Evolutionary conservation across 1,284 basidiomycete species (phyloP), one percentile per base, ranked within the genome.

Genomic region (Melanopsichium pennsylvanicum): DNA sequence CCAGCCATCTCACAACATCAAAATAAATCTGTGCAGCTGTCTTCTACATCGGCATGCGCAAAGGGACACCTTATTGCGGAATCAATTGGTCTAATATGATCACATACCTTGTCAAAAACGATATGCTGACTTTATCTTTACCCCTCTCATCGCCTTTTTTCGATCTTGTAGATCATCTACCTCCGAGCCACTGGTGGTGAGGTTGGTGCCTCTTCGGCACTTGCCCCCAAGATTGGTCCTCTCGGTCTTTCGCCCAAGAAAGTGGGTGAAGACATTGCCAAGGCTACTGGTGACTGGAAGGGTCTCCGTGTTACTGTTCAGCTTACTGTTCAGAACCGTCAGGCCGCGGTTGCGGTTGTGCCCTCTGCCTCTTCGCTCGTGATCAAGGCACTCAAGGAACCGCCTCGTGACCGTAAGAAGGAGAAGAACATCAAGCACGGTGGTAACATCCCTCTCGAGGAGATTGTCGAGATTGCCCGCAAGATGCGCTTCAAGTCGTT

Each of bases 191-290:
- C 92, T 69, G 96, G 96, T 86, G 96, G 96, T 89, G 96, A 98
- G 87, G 93, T 98, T 82, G 96, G 94, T 87, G 93, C 96, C 74
- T 97, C 96, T 9, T 95, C 95, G 67, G 94, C 96, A 64, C 88
- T 99, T 76, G 96, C 96, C 64, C 96, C 96, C 75, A 99, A 99
- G 89, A 97, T 99, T 83, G 96, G 96, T 88, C 96, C 96, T 85
- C 89, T 98, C 80, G 95, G 95, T 93, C 86, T 99, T 81, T 97
- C 96, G 60, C 95, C 96, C 82, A 99, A 99, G 88, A 98, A 98
- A 87, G 94, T 99, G 85, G 96, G 96, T 86, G 96, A 99, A 91
- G 96, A 99, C 86, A 98, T 99, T 82, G 96, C 96, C 82, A 99
- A 99, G 85, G 95, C 96, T 66, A 97, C 96, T 68, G 88, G 89